Evolutionary conservation across 129 eudicot genomes (phyloP).

Genomic region (Lactuca saligna): DNA sequence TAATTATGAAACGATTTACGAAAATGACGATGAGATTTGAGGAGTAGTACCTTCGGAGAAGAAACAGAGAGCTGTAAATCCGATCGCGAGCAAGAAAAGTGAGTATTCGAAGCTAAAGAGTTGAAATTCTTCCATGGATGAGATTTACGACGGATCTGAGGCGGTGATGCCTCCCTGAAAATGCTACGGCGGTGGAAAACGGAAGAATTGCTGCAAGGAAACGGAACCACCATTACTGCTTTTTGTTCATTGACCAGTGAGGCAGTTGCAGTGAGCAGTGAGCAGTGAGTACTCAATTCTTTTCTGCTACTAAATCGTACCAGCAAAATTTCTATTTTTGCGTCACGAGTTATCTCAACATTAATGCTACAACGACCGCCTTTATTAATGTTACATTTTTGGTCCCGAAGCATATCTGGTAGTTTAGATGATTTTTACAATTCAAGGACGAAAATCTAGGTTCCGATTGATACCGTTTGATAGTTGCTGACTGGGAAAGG

Average conservation of each 20-base stretch:
- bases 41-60: constrained; percentile 10
- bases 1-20: not conserved
- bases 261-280: too few relatives aligned
- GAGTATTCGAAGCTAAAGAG: constrained; percentile 7
- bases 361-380: constrained; percentile 6
- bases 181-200: constrained; percentile 7
- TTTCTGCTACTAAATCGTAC: constrained; percentile 10
- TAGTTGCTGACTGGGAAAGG: too few relatives aligned
- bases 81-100: constrained; percentile 14
- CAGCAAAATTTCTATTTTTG: not conserved
- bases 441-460: too few relatives aligned
- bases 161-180: not conserved
- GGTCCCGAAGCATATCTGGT: too few relatives aligned
- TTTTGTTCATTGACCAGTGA: not conserved
- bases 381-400: too few relatives aligned
- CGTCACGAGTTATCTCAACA: not conserved
- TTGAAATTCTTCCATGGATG: constrained; percentile 15
- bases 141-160: constrained; percentile 14
- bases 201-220: constrained; percentile 9
- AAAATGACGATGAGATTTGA: not conserved
- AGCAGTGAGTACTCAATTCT: not conserved
- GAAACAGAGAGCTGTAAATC: constrained; percentile 13
- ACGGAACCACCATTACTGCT: constrained; percentile 19
- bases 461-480: too few relatives aligned
- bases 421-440: too few relatives aligned